Percentiles rank a stretch among this genome's conserved stretches.
Evolutionary conservation across 345 rosid genomes (phyloP).

Genomic region (Raphanus raphanistrum): DNA sequence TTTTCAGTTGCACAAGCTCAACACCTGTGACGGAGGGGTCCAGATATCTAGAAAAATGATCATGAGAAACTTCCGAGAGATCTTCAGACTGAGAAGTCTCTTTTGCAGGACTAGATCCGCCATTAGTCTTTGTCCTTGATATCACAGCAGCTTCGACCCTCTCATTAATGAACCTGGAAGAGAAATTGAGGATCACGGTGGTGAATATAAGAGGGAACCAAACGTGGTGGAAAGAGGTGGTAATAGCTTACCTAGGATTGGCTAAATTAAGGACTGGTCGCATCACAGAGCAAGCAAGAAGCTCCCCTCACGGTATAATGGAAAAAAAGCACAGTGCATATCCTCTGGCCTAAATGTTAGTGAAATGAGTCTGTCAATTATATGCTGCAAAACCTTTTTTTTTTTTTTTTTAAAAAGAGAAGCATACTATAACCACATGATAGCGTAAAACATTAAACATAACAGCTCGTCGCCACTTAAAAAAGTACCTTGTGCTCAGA

Average conservation of each 20-base stretch:
- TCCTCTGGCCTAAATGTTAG: slow-evolving; percentile 84
- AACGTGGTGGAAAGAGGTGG: slow-evolving; percentile 11
- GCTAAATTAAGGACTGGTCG: slow-evolving; percentile 90
- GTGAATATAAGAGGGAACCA: slow-evolving; percentile 10
- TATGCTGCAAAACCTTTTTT: slow-evolving; percentile 81
- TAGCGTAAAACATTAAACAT: not conserved
- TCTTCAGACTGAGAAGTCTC: slow-evolving; percentile 61
- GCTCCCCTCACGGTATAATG: slow-evolving; percentile 74
- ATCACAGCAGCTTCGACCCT: slow-evolving; percentile 75
- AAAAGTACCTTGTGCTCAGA: slow-evolving; percentile 87
- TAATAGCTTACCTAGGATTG: slow-evolving; percentile 65
- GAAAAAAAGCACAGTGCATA: slow-evolving; percentile 74
- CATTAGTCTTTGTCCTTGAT: slow-evolving; percentile 57
- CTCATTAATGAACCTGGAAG: slow-evolving; percentile 82
- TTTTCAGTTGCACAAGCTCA: slow-evolving; percentile 84
- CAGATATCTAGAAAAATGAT: slow-evolving; percentile 63
- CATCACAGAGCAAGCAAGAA: slow-evolving; percentile 92
- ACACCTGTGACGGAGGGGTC: slow-evolving; percentile 91
- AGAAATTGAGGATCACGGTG: slow-evolving; percentile 19
- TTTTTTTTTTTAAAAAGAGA: slow-evolving; percentile 15
- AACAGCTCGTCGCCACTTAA: slow-evolving; percentile 17
- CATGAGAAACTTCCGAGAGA: slow-evolving; percentile 57
- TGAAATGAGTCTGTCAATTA: slow-evolving; percentile 79
- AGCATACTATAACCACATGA: not conserved
- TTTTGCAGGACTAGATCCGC: slow-evolving; percentile 44